These are phyloP conservation scores for Penicillium taxi DNA, from an alignment of 495 filamentous ascomycete genomes.

Conservation along the genomic window DNA sequence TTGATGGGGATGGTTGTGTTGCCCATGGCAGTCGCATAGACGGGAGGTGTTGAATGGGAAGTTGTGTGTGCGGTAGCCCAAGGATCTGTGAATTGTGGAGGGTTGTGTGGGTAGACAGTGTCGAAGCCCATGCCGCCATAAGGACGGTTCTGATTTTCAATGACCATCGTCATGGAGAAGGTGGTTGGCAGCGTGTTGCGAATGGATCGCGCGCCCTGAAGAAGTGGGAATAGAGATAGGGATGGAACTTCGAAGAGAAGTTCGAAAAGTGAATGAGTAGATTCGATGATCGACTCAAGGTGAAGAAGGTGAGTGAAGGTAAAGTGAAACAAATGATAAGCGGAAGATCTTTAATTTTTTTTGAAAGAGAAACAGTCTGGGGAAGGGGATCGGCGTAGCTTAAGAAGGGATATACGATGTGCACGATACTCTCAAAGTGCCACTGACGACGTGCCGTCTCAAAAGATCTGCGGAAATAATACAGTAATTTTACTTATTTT, in stretches of 20 bases:
- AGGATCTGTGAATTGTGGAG: conserved; percentile 88
- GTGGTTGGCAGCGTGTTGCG: conserved; percentile 12
- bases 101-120: conserved; percentile 60
- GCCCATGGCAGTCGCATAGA: conserved; percentile 52
- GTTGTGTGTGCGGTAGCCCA: conserved; percentile 61
- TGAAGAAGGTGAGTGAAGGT: conserved; percentile 5
- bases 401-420: conserved; percentile 50
- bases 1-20: conserved; percentile 47
- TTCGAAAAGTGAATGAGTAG: conserved; percentile 18
- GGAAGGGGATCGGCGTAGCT: conserved; percentile 70
- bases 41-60: conserved; percentile 45
- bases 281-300: conserved; percentile 19
- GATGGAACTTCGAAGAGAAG: conserved; percentile 8
- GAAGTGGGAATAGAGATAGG: too few species aligned
- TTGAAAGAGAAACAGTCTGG: conserved; percentile 29
- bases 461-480: conserved; percentile 31
- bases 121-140: conserved; percentile 79
- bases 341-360: conserved; percentile 16
- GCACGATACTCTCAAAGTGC: conserved; percentile 31
- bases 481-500: conserved; percentile 11
- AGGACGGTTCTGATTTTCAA: conserved; percentile 76
- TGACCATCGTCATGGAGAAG: conserved; percentile 73
- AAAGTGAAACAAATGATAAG: conserved; percentile 31
- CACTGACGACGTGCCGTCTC: conserved; percentile 45
- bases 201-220: conserved; percentile 6